Evolutionary conservation across 2,329 filamentous ascomycete species (phyloP).

Genomic region (Leptodontidium sp.): DNA sequence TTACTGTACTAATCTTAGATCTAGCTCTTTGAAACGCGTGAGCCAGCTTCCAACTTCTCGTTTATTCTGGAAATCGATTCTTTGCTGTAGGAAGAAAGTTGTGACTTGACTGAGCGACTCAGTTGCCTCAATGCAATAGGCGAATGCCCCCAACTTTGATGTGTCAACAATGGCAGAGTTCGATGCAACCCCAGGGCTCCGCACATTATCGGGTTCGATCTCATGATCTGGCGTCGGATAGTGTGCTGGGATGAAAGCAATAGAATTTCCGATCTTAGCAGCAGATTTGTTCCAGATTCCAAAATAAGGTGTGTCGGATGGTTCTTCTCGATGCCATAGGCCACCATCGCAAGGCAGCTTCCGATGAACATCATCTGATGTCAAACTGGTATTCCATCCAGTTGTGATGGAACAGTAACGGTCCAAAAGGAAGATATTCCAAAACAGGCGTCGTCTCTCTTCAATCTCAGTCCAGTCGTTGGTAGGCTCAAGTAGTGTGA

Average conservation of each 20-base stretch:
- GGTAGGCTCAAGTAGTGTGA: constrained; percentile 34
- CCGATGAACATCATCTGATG: constrained; percentile 45
- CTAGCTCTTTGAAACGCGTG: constrained; percentile 57
- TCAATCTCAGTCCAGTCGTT: constrained; percentile 44
- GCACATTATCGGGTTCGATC: constrained; percentile 2
- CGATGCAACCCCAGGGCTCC: constrained; percentile 5
- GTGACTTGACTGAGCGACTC: constrained; percentile 55
- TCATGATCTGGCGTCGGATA: constrained; percentile 30
- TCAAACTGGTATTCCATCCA: constrained; percentile 46
- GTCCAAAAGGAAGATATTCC: constrained; percentile 49
- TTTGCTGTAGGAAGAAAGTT: constrained; percentile 55
- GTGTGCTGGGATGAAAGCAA: constrained; percentile 42
- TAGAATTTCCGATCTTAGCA: constrained; percentile 43
- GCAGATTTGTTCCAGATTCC: constrained; percentile 47
- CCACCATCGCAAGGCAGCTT: constrained; percentile 45
- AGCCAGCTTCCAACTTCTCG: constrained; percentile 54
- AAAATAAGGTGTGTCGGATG: constrained; percentile 45
- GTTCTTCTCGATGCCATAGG: constrained; percentile 42
- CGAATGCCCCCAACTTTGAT: constrained; percentile 54
- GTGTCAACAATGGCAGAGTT: constrained; percentile 45
- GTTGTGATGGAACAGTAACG: constrained; percentile 44
- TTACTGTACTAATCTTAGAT: constrained; percentile 54
- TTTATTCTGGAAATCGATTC: constrained; percentile 50
- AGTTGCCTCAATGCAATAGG: constrained; percentile 57
- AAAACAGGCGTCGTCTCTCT: constrained; percentile 45